Evolutionary conservation across 129 eudicot genomes (phyloP).

Genomic region (Gnaphalium uliginosum): DNA sequence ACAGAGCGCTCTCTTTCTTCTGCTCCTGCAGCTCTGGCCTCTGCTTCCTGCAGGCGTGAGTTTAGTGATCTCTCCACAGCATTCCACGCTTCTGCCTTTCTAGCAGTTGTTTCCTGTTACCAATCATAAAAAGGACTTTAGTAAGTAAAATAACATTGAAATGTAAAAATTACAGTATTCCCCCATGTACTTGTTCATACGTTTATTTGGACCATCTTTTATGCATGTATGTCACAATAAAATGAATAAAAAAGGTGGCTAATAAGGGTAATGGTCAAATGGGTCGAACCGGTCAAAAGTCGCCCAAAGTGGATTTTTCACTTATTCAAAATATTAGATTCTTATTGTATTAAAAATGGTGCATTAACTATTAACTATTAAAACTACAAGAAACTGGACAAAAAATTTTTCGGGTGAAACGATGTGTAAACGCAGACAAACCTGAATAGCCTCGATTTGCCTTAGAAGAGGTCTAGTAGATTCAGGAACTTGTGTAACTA

Average conservation of each 20-base stretch:
- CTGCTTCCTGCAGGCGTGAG: conserved; percentile 98
- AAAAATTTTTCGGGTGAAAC: background rate
- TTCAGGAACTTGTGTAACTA: conserved; percentile 93
- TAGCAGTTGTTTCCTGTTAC: conserved; percentile 76
- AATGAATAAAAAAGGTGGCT: background rate
- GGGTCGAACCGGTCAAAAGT: background rate
- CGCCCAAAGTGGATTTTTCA: background rate
- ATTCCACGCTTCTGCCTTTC: conserved; percentile 93
- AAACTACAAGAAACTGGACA: background rate
- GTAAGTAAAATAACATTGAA: background rate
- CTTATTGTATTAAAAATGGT: background rate
- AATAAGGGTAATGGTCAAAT: background rate
- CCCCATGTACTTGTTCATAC: too few relatives aligned
- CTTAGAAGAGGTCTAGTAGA: conserved; percentile 95
- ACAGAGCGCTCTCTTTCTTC: conserved; percentile 94
- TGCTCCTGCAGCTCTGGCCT: conserved; percentile 87
- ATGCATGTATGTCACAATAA: background rate
- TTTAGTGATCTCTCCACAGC: conserved; percentile 92
- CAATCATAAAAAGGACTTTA: background rate
- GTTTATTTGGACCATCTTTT: too few relatives aligned
- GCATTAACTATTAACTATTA: background rate
- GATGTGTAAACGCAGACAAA: conserved; percentile 24
- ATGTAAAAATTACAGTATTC: too few relatives aligned
- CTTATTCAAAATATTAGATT: background rate
- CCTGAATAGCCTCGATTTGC: conserved; percentile 98